Base-by-base conservation (phyloP, 2,329 filamentous ascomycete genomes). In the Chaetomium olivaceum region DNA sequence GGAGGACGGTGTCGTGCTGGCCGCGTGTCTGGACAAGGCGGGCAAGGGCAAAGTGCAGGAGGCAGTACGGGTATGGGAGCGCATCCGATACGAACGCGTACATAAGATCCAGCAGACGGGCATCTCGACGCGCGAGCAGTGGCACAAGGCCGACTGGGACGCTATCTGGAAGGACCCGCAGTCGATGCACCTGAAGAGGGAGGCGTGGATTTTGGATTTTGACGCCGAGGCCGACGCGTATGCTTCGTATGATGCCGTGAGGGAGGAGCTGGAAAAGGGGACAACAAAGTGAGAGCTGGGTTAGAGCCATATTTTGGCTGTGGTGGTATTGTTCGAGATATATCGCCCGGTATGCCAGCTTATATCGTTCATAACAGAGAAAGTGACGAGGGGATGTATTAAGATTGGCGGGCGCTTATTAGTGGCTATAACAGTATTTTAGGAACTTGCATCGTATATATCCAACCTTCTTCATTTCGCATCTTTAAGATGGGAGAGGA, bases 61-160 rank as follows among this genome's bases (percentile, higher is more conserved):
- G 63, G 80, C 79, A 4, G 75, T 82, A n/a, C 72, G 75, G 8
- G 76, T 77, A 1, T 82, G 81, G 68, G 77, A 83, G 71, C 76
- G 78, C 8, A 77, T 83, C 36, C 74, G 82, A 27, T 83, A 80
- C 71, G 80, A 80, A 39, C 77, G 82, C 29, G 81, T 83, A 25
- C 77, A 78, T 66, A 76, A 76, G 31, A 79, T 81, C 16, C 81
- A 83, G 74, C 79, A 80, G 68, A 82, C 78, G 23, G 81, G 81
- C 5, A 78, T 81, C 63, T 76, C 76, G 58, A 81, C 81, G 1
- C 75, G 81, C 36, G 80, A 83, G 68, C 80, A 80, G 72, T 84
- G 82, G 82, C 82, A 85, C 73, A 82, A 80, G 71, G 82, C 81
- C 8, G 79, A 82, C 71, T 84, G 80, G 76, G 75, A 74, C 33